Percentiles rank a stretch among this genome's conserved stretches.
These are phyloP conservation scores for Gyrodon lividus DNA, from an alignment of 768 basidiomycete species.

Conservation along the genomic window DNA sequence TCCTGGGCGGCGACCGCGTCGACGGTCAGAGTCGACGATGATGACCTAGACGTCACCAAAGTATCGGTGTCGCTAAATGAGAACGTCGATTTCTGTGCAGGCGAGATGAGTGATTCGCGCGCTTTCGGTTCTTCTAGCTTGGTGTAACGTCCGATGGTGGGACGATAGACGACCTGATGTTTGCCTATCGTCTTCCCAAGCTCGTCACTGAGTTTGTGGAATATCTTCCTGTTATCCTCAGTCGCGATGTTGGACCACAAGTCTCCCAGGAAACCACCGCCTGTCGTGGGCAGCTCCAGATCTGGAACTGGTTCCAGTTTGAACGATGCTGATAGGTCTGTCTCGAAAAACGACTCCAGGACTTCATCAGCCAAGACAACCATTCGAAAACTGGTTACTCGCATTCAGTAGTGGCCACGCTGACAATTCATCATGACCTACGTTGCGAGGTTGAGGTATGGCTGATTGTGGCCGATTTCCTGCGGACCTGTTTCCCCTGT, in stretches of 20 bases:
- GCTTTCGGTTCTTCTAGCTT: slow-evolving; percentile 85
- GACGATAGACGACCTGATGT: slow-evolving; percentile 80
- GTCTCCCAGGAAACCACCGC: slow-evolving; percentile 71
- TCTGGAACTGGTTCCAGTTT: slow-evolving; percentile 69
- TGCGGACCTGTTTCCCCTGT: slow-evolving; percentile 43
- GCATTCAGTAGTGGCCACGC: slow-evolving; percentile 10
- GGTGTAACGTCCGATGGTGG: slow-evolving; percentile 85
- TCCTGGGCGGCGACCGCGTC: slow-evolving; percentile 32
- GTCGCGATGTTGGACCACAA: slow-evolving; percentile 89
- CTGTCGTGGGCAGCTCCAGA: slow-evolving; percentile 58
- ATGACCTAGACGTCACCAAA: slow-evolving; percentile 23
- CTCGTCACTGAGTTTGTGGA: slow-evolving; percentile 91
- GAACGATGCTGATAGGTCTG: slow-evolving; percentile 88
- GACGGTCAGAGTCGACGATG: slow-evolving; percentile 54
- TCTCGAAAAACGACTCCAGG: slow-evolving; percentile 94
- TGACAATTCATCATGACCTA: slow-evolving; percentile 32
- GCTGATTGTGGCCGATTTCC: slow-evolving; percentile 70
- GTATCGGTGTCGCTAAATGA: slow-evolving; percentile 35
- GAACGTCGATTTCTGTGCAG: slow-evolving; percentile 56
- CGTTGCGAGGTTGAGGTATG: slow-evolving; percentile 92
- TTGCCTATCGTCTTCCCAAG: slow-evolving; percentile 93
- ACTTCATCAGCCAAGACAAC: slow-evolving; percentile 96
- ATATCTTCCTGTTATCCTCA: slow-evolving; percentile 89
- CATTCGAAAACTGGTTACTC: slow-evolving; percentile 84
- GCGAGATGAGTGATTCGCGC: slow-evolving; percentile 81